Base-by-base conservation (phyloP, 345 rosid species). In the Adansonia digitata region DNA sequence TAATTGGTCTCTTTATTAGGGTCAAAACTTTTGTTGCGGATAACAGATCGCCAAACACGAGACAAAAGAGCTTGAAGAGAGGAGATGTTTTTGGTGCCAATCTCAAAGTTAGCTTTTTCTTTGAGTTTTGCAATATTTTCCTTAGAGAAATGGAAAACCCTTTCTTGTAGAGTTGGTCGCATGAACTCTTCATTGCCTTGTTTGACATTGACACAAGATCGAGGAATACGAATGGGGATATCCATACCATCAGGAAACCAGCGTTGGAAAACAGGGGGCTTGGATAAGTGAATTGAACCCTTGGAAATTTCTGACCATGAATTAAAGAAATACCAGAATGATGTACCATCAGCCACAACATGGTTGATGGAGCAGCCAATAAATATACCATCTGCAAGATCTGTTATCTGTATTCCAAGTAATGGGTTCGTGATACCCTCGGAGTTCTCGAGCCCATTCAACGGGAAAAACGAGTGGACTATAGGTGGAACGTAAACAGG, bases 101-200 rank as follows among this genome's bases (percentile, higher is more conserved):
- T 62, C 40, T 84, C 88, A 3, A 29, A 37, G 46, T 86, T 82
- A 55, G 83, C 87, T 62, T 77, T 80, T 2, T 82, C 80, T 77
- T 88, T 86, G 14, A 88, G 86, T 26, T 60, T 70, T 20, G 75
- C 77, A 9, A 84, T 78, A 0, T 71, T 82, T 18, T 80, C 66
- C 39, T 42, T 56, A 13, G 80, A 13, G 62, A 87, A 81, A 63
- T 80, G 82, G 70, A 84, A 85, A 4, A 79, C 63, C 20, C 64
- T 56, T 3, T 84, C 53, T 49, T 0, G 8, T 49, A 49, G 20
- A 48, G 53, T 7, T 49, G 22, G 53, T 49, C 1, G 8, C 17
- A 49, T 17, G 22, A 48, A 49, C 8, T 49, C 22, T 49, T 49
- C 53, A 49, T 49, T 5, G 2, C 0, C 17, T 49, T 49, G 53